Evolutionary conservation across 139 green algal genomes (phyloP).

Genomic region (Haematococcus lacustris): DNA sequence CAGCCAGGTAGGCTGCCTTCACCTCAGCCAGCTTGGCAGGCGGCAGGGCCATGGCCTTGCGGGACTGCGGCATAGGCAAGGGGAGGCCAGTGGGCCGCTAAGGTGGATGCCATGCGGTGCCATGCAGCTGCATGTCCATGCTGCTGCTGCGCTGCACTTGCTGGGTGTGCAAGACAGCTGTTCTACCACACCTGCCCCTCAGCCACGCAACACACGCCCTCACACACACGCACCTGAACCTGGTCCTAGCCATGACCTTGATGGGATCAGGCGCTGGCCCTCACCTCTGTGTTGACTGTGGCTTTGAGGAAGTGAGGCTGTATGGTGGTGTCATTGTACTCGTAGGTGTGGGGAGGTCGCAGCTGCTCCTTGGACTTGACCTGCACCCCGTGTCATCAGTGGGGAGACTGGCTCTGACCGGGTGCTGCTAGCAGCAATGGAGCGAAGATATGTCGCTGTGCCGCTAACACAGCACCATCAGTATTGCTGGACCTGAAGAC

Average conservation of each 20-base stretch:
- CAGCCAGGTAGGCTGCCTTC: not conserved
- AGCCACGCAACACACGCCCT: too few species aligned
- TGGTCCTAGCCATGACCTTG: not conserved
- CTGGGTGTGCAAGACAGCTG: too few species aligned
- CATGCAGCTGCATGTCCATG: too few species aligned
- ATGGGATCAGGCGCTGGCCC: not conserved
- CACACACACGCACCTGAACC: not conserved
- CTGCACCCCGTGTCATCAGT: too few species aligned
- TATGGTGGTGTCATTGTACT: conserved; percentile 43
- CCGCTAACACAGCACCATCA: too few species aligned
- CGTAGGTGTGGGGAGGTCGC: conserved; percentile 38
- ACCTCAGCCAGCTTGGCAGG: conserved; percentile 1
- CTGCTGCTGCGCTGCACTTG: not conserved
- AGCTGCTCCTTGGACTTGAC: conserved; percentile 43
- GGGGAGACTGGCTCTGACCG: too few species aligned
- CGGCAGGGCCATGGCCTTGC: not conserved
- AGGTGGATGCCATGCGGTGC: too few species aligned
- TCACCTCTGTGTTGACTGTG: conserved; percentile 46
- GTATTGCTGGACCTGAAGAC: too few species aligned
- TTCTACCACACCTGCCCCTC: too few species aligned
- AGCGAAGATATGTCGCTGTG: too few species aligned
- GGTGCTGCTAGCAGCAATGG: too few species aligned
- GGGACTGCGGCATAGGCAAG: not conserved
- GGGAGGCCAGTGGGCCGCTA: not conserved
- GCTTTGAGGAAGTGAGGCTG: conserved; percentile 48